These are phyloP conservation scores for Biscutella laevigata DNA, from an alignment of 441 rosid genomes.

Conservation along the genomic window DNA sequence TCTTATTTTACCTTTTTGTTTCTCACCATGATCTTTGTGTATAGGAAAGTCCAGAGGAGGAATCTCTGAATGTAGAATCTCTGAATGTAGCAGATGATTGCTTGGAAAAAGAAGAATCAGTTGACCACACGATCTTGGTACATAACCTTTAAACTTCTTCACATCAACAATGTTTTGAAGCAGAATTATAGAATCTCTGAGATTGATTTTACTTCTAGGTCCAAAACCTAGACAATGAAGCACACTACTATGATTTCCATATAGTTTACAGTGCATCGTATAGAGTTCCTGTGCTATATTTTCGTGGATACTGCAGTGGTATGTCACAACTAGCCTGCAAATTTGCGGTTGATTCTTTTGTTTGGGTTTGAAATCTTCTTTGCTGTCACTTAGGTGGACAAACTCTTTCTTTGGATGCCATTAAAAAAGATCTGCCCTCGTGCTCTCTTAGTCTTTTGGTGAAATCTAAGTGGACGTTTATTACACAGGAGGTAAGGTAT, in stretches of 20 bases:
- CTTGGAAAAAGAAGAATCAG: constrained; percentile 29
- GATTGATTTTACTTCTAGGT: constrained; percentile 32
- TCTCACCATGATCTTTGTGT: not conserved
- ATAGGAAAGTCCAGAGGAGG: constrained; percentile 32
- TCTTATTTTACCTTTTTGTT: not conserved
- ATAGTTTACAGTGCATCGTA: constrained; percentile 60
- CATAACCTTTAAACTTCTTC: constrained; percentile 1
- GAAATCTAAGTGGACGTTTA: constrained; percentile 74
- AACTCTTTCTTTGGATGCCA: constrained; percentile 46
- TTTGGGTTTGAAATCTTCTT: not conserved
- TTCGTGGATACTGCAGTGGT: constrained; percentile 58
- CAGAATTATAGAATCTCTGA: not conserved
- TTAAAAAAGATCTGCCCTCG: constrained; percentile 62
- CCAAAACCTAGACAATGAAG: constrained; percentile 28
- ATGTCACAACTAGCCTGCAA: constrained; percentile 10
- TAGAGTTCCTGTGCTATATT: constrained; percentile 69
- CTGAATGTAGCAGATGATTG: constrained; percentile 15
- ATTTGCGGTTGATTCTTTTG: not conserved
- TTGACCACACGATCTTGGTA: constrained; percentile 66
- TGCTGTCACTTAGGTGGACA: constrained; percentile 43
- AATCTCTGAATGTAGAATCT: constrained; percentile 24
- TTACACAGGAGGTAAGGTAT: constrained; percentile 75
- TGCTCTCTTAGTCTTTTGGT: constrained; percentile 48
- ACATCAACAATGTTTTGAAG: not conserved
- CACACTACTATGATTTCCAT: constrained; percentile 64